A percentile compares a stretch with the other conserved stretches of the same genome.
Evolutionary conservation across 495 filamentous ascomycete genomes (phyloP).

Genomic region (Daldinia decipiens): DNA sequence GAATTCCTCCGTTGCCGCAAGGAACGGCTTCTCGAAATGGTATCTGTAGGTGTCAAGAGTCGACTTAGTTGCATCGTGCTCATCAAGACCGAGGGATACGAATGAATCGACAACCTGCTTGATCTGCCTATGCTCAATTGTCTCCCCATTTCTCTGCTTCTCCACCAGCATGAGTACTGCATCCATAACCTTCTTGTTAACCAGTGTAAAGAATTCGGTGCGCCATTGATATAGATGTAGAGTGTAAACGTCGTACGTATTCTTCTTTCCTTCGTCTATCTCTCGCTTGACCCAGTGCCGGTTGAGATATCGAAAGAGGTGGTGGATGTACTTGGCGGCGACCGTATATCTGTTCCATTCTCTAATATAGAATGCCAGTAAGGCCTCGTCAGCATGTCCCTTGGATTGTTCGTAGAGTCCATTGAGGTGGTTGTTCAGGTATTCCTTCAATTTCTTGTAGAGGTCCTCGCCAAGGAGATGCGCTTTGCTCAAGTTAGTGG

Average conservation of each 20-base stretch:
- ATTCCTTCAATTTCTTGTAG: conserved; percentile 87
- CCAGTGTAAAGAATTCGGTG: conserved; percentile 83
- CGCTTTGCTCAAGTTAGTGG: conserved; percentile 70
- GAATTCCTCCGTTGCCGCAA: conserved; percentile 82
- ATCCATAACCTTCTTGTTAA: conserved; percentile 90
- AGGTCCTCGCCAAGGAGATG: conserved; percentile 96
- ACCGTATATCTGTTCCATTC: conserved; percentile 97
- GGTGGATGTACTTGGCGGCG: conserved; percentile 95
- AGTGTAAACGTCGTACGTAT: conserved; percentile 97
- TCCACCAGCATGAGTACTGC: conserved; percentile 95
- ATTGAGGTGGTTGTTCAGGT: conserved; percentile 79
- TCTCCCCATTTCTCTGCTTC: conserved; percentile 97
- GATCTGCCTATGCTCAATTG: conserved; percentile 95
- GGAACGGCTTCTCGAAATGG: conserved; percentile 92
- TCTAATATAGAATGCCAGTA: conserved; percentile 93
- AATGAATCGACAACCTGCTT: conserved; percentile 98
- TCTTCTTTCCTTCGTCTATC: conserved; percentile 99
- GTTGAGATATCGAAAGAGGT: conserved; percentile 96
- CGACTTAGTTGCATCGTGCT: conserved; percentile 89
- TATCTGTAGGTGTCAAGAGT: conserved; percentile 93
- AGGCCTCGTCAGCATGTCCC: conserved; percentile 84
- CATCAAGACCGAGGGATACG: conserved; percentile 93
- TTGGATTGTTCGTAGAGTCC: conserved; percentile 73
- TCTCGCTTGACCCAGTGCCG: conserved; percentile 99
- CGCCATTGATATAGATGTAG: conserved; percentile 95